These are phyloP conservation scores for Blepharisma japonicum DNA, from an alignment of 73 alveolate genomes.

Conservation along the genomic window DNA sequence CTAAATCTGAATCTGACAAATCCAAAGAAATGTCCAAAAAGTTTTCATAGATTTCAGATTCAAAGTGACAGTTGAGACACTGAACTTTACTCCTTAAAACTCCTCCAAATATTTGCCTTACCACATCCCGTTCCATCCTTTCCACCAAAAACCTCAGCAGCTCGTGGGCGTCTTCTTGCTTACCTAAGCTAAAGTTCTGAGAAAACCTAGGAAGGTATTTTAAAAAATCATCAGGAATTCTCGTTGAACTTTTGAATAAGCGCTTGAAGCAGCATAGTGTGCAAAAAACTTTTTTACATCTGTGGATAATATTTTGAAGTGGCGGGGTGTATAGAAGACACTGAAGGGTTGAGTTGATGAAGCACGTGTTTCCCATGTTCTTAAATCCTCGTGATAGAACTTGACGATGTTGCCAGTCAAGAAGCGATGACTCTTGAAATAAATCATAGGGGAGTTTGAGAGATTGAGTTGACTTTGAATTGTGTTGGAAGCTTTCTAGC, in stretches of 20 bases:
- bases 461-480: too few species aligned
- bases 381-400: slow-evolving; percentile 4
- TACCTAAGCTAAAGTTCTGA: slow-evolving; percentile 9
- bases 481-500: too few species aligned
- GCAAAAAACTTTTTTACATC: slow-evolving; percentile 8
- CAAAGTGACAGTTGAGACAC: slow-evolving; percentile 41
- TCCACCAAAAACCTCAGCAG: slow-evolving; percentile 37
- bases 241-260: background rate
- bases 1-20: slow-evolving; percentile 27
- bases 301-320: slow-evolving; percentile 25
- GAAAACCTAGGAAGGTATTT: background rate
- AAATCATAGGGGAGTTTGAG: too few species aligned
- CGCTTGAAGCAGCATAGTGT: background rate
- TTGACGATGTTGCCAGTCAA: slow-evolving; percentile 57
- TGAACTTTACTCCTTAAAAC: slow-evolving; percentile 42
- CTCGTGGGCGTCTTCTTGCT: slow-evolving; percentile 64
- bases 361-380: slow-evolving; percentile 63
- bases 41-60: slow-evolving; percentile 46
- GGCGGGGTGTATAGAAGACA: slow-evolving; percentile 52
- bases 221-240: background rate
- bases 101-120: slow-evolving; percentile 43
- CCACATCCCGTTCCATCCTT: background rate
- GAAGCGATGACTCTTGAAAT: background rate
- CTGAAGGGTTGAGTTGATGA: slow-evolving; percentile 56
- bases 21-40: slow-evolving; percentile 41